These are phyloP conservation scores for Aspergillus novofumigatus DNA, from an alignment of 2,329 filamentous ascomycete species.

Conservation along the genomic window DNA sequence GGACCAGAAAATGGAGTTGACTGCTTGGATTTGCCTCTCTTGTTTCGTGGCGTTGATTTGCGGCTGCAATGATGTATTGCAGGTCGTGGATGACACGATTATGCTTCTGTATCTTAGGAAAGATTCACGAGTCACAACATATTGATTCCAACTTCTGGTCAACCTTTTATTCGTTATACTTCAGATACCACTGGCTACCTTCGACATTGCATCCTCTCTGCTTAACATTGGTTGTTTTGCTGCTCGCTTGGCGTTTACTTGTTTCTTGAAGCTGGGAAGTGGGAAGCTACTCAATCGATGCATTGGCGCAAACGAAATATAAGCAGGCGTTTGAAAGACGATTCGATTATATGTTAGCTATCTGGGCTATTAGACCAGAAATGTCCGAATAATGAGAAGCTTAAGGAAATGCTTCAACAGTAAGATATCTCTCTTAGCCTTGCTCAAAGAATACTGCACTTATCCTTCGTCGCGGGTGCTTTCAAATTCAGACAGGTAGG, in stretches of 20 bases:
- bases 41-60: neutral
- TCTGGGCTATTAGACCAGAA: neutral
- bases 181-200: neutral
- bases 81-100: neutral
- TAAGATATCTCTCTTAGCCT: neutral
- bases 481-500: too few relatives aligned
- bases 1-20: neutral
- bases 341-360: too few relatives aligned
- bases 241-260: neutral
- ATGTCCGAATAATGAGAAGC: too few relatives aligned
- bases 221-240: neutral
- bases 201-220: neutral
- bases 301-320: neutral
- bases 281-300: neutral
- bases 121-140: neutral
- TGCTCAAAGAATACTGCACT: neutral
- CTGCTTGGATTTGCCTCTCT: neutral
- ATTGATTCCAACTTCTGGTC: neutral
- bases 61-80: neutral
- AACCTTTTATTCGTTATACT: neutral
- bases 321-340: too few relatives aligned
- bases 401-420: too few relatives aligned
- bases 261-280: neutral
- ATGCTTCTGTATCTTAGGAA: neutral
- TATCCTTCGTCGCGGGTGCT: too few relatives aligned